A percentile compares a stretch with the other conserved stretches of the same genome.
Conservation (phyloP, 495 filamentous ascomycete genomes). For the Clavariopsis aquatica region DNA sequence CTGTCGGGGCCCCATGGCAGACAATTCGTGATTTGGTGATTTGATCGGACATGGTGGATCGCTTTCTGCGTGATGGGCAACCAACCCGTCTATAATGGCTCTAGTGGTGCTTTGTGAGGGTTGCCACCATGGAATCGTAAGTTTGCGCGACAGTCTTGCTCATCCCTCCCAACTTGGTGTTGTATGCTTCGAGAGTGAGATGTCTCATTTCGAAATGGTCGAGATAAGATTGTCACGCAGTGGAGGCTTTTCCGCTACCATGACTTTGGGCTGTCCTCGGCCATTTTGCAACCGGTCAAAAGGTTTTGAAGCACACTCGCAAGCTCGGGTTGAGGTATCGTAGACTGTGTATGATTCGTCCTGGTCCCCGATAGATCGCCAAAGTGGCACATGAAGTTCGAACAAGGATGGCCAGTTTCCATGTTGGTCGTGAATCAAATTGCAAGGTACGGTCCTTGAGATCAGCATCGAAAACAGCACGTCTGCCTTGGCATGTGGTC, state of each 20-base stretch:
- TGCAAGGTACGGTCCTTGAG: neutral
- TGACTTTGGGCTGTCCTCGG: neutral
- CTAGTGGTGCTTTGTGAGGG: neutral
- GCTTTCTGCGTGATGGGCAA: neutral
- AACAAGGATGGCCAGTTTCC: neutral
- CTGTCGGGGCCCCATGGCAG: neutral
- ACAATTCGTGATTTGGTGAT: neutral
- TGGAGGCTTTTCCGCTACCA: neutral
- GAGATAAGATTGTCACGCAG: neutral
- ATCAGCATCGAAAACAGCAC: too few species aligned
- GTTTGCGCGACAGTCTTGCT: neutral
- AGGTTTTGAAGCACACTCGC: neutral
- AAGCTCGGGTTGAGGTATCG: neutral
- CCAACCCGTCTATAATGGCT: neutral
- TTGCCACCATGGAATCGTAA: neutral
- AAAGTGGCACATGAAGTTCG: neutral
- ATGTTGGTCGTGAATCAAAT: neutral
- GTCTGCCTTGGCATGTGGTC: too few species aligned
- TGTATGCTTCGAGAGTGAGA: neutral
- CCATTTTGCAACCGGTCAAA: neutral
- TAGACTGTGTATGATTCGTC: neutral
- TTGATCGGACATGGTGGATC: neutral
- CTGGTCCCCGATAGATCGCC: neutral
- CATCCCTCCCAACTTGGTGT: neutral
- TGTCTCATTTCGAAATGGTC: neutral